These are phyloP conservation scores for Escovopsis sp. DNA, from an alignment of 2,329 filamentous ascomycete genomes.

Conservation along the genomic window DNA sequence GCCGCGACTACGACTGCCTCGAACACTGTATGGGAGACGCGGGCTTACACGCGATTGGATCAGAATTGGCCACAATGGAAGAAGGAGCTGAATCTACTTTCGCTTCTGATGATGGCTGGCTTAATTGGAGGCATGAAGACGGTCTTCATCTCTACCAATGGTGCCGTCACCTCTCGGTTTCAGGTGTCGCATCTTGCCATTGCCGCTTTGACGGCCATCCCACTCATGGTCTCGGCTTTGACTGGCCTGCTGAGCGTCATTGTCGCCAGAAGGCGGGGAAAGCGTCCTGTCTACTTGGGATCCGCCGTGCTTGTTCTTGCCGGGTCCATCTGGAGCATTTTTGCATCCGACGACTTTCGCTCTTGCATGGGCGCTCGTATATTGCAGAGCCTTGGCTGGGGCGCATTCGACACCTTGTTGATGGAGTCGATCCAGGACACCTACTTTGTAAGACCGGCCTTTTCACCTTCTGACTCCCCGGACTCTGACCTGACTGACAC, in stretches of 20 bases:
- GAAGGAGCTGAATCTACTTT: conserved; percentile 32
- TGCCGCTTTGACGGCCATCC: conserved; percentile 36
- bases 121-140: conserved; percentile 39
- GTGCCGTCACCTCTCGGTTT: conserved; percentile 27
- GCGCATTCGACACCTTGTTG: conserved; percentile 40
- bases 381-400: conserved; percentile 44
- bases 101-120: conserved; percentile 31
- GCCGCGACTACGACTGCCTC: too few species aligned
- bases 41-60: background rate
- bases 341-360: conserved; percentile 24
- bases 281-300: conserved; percentile 36
- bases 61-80: conserved; percentile 43
- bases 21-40: too few species aligned
- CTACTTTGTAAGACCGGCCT: conserved; percentile 32
- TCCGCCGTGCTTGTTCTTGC: conserved; percentile 31
- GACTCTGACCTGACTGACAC: background rate
- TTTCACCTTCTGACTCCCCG: background rate
- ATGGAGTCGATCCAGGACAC: conserved; percentile 39
- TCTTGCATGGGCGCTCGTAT: conserved; percentile 37
- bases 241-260: conserved; percentile 28
- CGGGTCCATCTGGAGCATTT: conserved; percentile 36
- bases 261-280: conserved; percentile 33
- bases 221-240: conserved; percentile 34
- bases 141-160: conserved; percentile 33
- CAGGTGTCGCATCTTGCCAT: conserved; percentile 31